Conservation (phyloP, 257 asterid species). For the Lithospermum erythrorhizon region DNA sequence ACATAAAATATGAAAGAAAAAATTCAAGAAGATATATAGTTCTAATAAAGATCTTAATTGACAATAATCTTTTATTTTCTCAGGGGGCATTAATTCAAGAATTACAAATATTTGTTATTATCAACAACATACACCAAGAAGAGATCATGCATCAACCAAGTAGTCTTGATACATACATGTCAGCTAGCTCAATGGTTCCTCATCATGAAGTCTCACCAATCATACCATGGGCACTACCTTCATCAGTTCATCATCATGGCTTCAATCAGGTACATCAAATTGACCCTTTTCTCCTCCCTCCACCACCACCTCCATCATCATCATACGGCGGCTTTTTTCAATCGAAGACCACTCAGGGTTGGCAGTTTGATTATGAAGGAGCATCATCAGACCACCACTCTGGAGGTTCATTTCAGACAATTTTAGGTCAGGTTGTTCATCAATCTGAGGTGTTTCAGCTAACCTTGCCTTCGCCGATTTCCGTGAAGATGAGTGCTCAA, state of each 20-base stretch:
- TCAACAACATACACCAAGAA: neutral
- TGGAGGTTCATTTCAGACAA: slow-evolving; percentile 4
- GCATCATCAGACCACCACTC: slow-evolving; percentile 10
- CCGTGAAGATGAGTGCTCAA: slow-evolving; percentile 16
- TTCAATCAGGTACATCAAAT: slow-evolving; percentile 6
- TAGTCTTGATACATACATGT: slow-evolving; percentile 2
- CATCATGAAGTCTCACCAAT: slow-evolving; percentile 9
- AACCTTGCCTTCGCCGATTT: slow-evolving; percentile 13
- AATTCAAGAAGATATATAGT: neutral
- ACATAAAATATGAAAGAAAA: neutral
- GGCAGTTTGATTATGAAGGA: slow-evolving; percentile 14
- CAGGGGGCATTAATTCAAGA: slow-evolving; percentile 2
- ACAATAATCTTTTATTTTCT: neutral
- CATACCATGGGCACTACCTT: slow-evolving; percentile 7
- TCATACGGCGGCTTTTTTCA: slow-evolving; percentile 2
- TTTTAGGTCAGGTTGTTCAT: slow-evolving; percentile 14
- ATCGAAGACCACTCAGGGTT: slow-evolving; percentile 7
- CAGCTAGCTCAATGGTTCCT: slow-evolving; percentile 3
- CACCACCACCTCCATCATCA: neutral
- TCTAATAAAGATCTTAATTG: neutral
- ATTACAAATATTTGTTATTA: neutral
- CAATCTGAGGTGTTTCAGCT: neutral
- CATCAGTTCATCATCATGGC: slow-evolving; percentile 7
- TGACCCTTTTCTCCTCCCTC: slow-evolving; percentile 11
- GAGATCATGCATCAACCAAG: slow-evolving; percentile 6